A percentile compares a stretch with the other conserved stretches of the same genome.
Conservation (phyloP, 140 eudicot species). For the Anethum foeniculum region DNA sequence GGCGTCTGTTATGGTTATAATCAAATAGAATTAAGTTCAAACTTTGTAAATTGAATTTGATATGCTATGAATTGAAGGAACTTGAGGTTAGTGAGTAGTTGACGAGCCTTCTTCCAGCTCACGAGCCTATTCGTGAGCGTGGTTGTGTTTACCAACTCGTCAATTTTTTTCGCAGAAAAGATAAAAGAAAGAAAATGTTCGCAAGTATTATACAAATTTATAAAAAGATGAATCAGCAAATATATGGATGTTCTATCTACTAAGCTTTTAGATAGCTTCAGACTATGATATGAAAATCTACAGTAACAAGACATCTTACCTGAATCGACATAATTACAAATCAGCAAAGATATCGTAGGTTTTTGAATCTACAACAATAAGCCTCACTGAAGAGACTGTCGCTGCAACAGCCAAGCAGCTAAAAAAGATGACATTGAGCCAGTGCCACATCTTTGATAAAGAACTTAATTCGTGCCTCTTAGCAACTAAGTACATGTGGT, state of each 20-base stretch:
- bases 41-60: too few species aligned
- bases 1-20: too few species aligned
- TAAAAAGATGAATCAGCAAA: neutral
- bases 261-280: neutral
- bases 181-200: too few species aligned
- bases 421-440: constrained; percentile 76
- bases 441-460: constrained; percentile 66
- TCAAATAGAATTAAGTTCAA: too few species aligned
- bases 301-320: neutral
- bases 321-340: constrained; percentile 20
- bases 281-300: neutral
- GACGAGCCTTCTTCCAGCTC: too few species aligned
- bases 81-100: too few species aligned
- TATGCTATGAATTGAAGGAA: too few species aligned
- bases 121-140: too few species aligned
- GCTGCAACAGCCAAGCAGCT: constrained; percentile 58
- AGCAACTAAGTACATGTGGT: constrained; percentile 82
- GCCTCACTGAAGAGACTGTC: constrained; percentile 63
- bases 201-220: too few species aligned
- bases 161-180: too few species aligned
- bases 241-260: neutral
- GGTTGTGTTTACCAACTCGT: too few species aligned
- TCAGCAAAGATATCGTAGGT: constrained; percentile 73
- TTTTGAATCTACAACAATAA: constrained; percentile 52
- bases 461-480: constrained; percentile 33